Evolutionary conservation across 306 rosid species (phyloP).

Genomic region (Senna siamea): DNA sequence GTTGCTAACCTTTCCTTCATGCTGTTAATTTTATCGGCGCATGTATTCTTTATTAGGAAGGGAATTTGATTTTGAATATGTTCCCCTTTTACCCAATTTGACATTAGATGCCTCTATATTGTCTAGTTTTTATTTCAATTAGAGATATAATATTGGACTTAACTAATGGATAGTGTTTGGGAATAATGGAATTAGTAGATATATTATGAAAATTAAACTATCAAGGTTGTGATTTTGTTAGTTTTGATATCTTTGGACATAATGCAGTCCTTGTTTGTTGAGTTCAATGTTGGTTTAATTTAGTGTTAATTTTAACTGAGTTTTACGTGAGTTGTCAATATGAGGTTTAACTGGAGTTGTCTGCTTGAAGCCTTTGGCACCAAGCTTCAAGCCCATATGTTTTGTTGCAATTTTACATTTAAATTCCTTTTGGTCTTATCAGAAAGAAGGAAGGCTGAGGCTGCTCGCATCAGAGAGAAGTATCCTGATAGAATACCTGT

Average conservation of each 20-base stretch:
- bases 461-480: slow-evolving; percentile 79
- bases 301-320: not conserved
- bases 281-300: not conserved
- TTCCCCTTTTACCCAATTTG: not conserved
- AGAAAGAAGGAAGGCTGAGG: slow-evolving; percentile 81
- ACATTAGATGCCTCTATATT: not conserved
- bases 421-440: slow-evolving; percentile 20
- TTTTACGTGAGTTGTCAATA: not conserved
- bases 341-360: not conserved
- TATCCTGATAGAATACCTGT: slow-evolving; percentile 92
- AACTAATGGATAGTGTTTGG: too few relatives aligned
- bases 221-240: not conserved
- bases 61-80: not conserved
- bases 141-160: not conserved
- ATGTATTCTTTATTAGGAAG: not conserved
- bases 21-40: not conserved
- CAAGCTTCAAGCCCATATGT: not conserved
- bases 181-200: too few relatives aligned
- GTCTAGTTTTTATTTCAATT: not conserved
- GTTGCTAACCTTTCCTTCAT: not conserved
- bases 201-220: not conserved
- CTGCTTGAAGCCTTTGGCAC: not conserved
- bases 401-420: not conserved
- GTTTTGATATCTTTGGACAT: not conserved
- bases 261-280: not conserved